Base-by-base conservation (phyloP, 306 rosid species). In the Begonia peltatifolia region DNA sequence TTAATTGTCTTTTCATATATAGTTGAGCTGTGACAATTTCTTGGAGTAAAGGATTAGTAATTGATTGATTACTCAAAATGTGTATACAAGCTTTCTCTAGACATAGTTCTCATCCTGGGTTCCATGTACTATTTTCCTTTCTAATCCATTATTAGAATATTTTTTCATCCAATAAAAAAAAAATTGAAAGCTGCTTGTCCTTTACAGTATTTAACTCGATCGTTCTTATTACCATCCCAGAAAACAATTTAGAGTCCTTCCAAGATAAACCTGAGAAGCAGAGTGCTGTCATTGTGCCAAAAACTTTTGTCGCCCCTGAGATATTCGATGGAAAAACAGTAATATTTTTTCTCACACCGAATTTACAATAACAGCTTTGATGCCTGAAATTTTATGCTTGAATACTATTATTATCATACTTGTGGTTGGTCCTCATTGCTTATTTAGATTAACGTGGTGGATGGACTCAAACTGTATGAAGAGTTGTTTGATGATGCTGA, bases 391-490 rank as follows among this genome's bases (percentile, higher is more conserved):
- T 41, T 49, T 55, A 65, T 18, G 8, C n/a, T 52, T 54, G 52
- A 9, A 55, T 15, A 17, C 56, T 63, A 35, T 64, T 16, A 14
- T 41, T 15, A 30, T 25, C 10, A 22, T 12, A 54, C 18, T 57
- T 36, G n/a, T 60, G 12, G 9, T 13, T 38, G 48, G 15, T 10
- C 20, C 18, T 16, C n/a, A 17, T 23, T 46, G 63, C 61, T 42
- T 49, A 17, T 61, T 57, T 58, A 92, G 99, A 74, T 92, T 63
- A 92, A 92, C 58, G 81, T 55, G 67, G 84, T 71, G 25, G 96
- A 86, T 50, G 99, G 99, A 54, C 70, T 92, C 71, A 86, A 86
- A 61, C 65, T 71, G 66, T 81, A 74, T 55, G 86, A 92, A 54
- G 74, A 68, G 14, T 69, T 86, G 38, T 64, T 74, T 46, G 76